Conservation (phyloP, 2,329 filamentous ascomycete species). For the Xylaria multiplex region DNA sequence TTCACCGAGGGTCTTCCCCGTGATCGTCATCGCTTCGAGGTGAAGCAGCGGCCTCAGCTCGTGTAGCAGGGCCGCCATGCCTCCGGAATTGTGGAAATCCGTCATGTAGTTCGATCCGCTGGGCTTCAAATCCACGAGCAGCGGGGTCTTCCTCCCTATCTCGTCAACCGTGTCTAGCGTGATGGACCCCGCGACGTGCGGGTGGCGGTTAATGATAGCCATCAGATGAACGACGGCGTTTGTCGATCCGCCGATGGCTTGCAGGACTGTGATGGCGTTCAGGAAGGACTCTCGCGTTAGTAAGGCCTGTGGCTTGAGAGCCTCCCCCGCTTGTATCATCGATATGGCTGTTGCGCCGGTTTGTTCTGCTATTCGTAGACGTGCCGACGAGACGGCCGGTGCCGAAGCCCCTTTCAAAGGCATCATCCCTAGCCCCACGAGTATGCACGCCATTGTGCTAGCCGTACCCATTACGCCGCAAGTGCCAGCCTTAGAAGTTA, state of each 20-base stretch:
- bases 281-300: slow-evolving; percentile 81
- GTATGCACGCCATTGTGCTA: slow-evolving; percentile 87
- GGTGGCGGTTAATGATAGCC: slow-evolving; percentile 80
- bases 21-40: slow-evolving; percentile 82
- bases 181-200: slow-evolving; percentile 70
- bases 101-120: slow-evolving; percentile 89
- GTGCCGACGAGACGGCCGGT: slow-evolving; percentile 79
- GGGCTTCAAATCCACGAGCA: slow-evolving; percentile 87
- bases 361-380: slow-evolving; percentile 82
- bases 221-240: slow-evolving; percentile 89
- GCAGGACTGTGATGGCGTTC: slow-evolving; percentile 87
- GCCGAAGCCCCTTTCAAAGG: slow-evolving; percentile 81
- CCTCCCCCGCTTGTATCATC: slow-evolving; percentile 69
- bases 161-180: slow-evolving; percentile 82
- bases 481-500: slow-evolving; percentile 67
- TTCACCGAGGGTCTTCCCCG: slow-evolving; percentile 82
- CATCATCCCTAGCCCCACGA: slow-evolving; percentile 84
- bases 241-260: slow-evolving; percentile 85
- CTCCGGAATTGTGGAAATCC: slow-evolving; percentile 88
- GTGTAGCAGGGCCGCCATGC: slow-evolving; percentile 83
- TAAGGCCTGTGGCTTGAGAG: slow-evolving; percentile 75
- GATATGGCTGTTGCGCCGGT: slow-evolving; percentile 75
- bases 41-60: slow-evolving; percentile 79
- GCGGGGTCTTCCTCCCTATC: slow-evolving; percentile 79
- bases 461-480: slow-evolving; percentile 94